Evolutionary conservation across 2,329 filamentous ascomycete species (phyloP).

Genomic region (Stemphylium vesicarium): DNA sequence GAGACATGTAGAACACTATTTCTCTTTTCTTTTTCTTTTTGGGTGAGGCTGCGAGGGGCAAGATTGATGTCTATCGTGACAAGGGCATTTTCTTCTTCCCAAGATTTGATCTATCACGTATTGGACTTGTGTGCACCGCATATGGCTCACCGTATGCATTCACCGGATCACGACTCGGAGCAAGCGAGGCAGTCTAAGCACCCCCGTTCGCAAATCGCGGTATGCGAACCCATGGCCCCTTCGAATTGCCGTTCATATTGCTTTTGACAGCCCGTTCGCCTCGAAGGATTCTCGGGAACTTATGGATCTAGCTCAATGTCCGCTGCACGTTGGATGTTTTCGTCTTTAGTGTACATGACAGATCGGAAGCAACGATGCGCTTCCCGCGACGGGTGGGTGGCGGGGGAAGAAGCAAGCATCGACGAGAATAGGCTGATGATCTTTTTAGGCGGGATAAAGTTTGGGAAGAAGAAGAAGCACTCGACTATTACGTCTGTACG

Average conservation of each 20-base stretch:
- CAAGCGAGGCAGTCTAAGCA: background rate
- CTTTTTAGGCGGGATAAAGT: background rate
- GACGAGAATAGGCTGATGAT: background rate
- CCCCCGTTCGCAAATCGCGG: background rate
- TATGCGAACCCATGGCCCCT: background rate
- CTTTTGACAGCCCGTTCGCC: slow-evolving; percentile 1
- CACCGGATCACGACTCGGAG: too few species aligned
- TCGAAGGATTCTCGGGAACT: background rate
- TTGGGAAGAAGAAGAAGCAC: background rate
- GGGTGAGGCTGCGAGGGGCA: too few species aligned
- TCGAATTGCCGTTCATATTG: background rate
- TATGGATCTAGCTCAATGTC: slow-evolving; percentile 7
- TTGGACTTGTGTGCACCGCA: too few species aligned
- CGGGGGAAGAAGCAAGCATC: background rate
- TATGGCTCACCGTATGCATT: too few species aligned
- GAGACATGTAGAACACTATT: too few species aligned
- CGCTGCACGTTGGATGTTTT: slow-evolving; percentile 2
- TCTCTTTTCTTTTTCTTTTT: too few species aligned
- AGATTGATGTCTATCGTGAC: too few species aligned
- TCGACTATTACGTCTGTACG: background rate
- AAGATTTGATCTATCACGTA: too few species aligned
- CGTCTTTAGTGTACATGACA: background rate
- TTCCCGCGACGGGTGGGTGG: background rate
- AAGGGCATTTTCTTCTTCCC: too few species aligned
- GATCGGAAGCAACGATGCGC: slow-evolving; percentile 12